These are phyloP conservation scores for Rhizopus sp. DNA, from an alignment of 371 early-diverging fungal genomes.

Conservation along the genomic window DNA sequence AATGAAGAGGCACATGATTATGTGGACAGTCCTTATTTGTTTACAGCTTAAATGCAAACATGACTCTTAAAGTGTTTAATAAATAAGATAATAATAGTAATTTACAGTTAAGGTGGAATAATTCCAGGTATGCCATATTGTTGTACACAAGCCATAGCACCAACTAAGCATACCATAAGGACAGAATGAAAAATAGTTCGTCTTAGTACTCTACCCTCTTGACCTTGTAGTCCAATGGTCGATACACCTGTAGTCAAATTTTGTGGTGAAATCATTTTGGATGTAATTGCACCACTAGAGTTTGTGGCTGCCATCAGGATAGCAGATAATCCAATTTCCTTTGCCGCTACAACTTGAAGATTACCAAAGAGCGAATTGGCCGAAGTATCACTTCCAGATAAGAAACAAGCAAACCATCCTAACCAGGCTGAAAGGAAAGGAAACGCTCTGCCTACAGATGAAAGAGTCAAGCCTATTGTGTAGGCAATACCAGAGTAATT, in stretches of 20 bases:
- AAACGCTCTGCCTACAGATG: constrained; percentile 52
- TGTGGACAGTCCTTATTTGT: background rate
- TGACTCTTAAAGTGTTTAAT: too few relatives aligned
- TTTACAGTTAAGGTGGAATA: constrained; percentile 31
- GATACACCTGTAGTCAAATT: constrained; percentile 54
- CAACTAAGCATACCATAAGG: constrained; percentile 40
- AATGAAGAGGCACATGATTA: background rate
- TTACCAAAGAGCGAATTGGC: constrained; percentile 53
- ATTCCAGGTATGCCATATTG: constrained; percentile 53
- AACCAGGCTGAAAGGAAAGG: constrained; percentile 56
- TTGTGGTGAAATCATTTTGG: constrained; percentile 56
- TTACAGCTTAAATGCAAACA: too few relatives aligned
- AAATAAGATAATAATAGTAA: background rate
- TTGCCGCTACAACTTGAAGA: constrained; percentile 53
- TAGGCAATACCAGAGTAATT: constrained; percentile 54
- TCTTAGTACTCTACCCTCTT: constrained; percentile 46
- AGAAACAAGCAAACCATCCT: constrained; percentile 55
- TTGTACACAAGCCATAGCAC: constrained; percentile 44
- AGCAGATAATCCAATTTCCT: constrained; percentile 45
- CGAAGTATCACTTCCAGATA: constrained; percentile 54
- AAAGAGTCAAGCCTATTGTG: constrained; percentile 47
- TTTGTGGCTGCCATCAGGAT: constrained; percentile 53
- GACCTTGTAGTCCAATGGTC: constrained; percentile 49
- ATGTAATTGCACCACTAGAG: constrained; percentile 46
- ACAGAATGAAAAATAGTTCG: constrained; percentile 48